Conservation (phyloP, 2,329 filamentous ascomycete species). For the Thelonectria rubi region DNA sequence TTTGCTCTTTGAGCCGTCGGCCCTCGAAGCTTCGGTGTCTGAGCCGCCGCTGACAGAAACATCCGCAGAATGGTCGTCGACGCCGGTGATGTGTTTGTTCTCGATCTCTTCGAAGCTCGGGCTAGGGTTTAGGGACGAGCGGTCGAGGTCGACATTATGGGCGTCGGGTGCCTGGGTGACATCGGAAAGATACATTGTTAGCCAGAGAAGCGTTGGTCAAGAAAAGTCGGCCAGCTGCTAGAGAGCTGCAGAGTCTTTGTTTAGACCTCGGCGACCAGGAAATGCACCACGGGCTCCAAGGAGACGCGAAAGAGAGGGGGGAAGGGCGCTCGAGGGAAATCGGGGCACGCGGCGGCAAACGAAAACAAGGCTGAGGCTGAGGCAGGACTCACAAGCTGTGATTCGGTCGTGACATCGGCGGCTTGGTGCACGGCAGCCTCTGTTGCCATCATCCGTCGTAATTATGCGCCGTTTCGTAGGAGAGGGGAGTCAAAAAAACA, state of each 20-base stretch:
- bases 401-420: constrained; percentile 61
- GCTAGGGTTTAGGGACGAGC: constrained; percentile 60
- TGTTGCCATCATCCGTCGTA: constrained; percentile 72
- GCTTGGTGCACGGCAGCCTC: constrained; percentile 64
- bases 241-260: too few relatives aligned
- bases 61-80: constrained; percentile 71
- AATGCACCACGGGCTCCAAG: neutral
- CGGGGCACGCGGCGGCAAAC: neutral
- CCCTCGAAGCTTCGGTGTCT: constrained; percentile 76
- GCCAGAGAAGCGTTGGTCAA: constrained; percentile 20
- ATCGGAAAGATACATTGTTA: constrained; percentile 27
- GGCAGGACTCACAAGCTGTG: constrained; percentile 54
- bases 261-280: neutral
- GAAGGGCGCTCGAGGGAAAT: constrained; percentile 4
- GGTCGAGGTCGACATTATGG: constrained; percentile 58
- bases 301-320: neutral
- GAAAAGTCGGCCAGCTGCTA: constrained; percentile 7
- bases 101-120: constrained; percentile 60
- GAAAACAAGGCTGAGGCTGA: constrained; percentile 2
- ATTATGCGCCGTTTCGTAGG: constrained; percentile 47
- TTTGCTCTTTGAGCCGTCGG: constrained; percentile 62
- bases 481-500: constrained; percentile 40
- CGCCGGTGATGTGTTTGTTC: constrained; percentile 65
- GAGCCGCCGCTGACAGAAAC: constrained; percentile 78
- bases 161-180: constrained; percentile 48